Base-by-base conservation (phyloP, 2,329 filamentous ascomycete genomes). In the Epichloe sylvatica region DNA sequence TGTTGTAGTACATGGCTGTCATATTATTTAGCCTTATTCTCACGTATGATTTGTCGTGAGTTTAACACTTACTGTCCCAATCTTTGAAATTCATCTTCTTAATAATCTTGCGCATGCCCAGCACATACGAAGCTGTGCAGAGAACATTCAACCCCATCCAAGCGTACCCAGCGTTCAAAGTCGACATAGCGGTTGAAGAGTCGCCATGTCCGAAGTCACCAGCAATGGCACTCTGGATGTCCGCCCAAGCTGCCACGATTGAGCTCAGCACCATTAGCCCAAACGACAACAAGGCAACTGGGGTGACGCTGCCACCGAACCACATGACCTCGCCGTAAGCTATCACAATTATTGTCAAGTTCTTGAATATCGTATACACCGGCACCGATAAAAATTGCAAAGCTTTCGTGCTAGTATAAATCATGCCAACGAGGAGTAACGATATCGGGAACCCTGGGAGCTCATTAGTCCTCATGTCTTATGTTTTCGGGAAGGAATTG, bases 61-160 rank as follows among this genome's bases (percentile, higher is more conserved):
- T 21, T n/a, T 11, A 9, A 25, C 41, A 81, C 91, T 71, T 77
- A 96, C 91, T 95, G 68, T 98, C 92, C 75, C 94, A 97, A 67
- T 97, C 92, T 77, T 95, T 96, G 73, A 98, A 97, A 76, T 95
- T 96, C 74, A 94, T 96, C 70, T 94, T 81, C 83, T 97, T 97
- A 67, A 98, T 97, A 57, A 94, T 84, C 77, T 97, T 97, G 65
- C 92, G 84, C 91, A 96, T 97, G 58, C 85, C 80, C 55, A 98
- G 71, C 44, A 97, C 75, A 61, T 94, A 97, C 21, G 86, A 80
- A 2, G 92, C 88, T 30, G 86, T 91, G 75, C 89, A 96, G 65
- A 97, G 80, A 61, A 95, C 95, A 69, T 98, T 98, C 70, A 95
- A 73, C 59, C 88, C 76, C 90, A 98, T 97, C 92, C 92, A 98